Conservation (phyloP, 1,139 yeast species). For the Groenewaldozyma auringiensis region DNA sequence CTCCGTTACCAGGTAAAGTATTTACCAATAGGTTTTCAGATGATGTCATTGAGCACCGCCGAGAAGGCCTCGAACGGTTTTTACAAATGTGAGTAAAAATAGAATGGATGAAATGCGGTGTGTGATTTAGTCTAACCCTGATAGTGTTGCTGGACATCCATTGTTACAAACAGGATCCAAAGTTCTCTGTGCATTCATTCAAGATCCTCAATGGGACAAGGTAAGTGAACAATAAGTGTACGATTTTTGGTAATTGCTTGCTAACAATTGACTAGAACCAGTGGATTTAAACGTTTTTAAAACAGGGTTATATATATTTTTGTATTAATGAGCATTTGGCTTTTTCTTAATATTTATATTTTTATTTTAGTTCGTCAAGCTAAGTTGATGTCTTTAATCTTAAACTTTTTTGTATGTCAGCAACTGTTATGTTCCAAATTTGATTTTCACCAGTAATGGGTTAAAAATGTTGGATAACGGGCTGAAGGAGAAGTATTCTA, state of each 20-base stretch:
- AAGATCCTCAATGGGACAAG: constrained; percentile 77
- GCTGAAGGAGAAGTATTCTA: neutral
- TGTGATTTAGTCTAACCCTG: neutral
- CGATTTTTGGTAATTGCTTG: neutral
- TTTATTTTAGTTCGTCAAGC: too few species aligned
- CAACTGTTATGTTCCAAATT: too few species aligned
- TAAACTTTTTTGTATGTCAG: too few species aligned
- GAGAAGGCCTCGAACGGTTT: constrained; percentile 79
- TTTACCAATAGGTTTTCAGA: constrained; percentile 69
- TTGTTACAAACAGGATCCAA: constrained; percentile 84
- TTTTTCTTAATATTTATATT: too few species aligned
- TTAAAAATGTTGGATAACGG: too few species aligned
- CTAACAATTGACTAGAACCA: constrained; percentile 22
- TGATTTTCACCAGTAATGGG: too few species aligned
- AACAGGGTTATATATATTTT: too few species aligned
- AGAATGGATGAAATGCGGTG: neutral
- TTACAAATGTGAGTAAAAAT: constrained; percentile 41
- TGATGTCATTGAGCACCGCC: constrained; percentile 73
- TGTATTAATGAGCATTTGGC: too few species aligned
- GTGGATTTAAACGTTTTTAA: constrained; percentile 20
- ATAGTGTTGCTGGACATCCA: constrained; percentile 87
- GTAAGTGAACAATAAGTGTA: too few species aligned
- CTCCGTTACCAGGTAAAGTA: constrained; percentile 82
- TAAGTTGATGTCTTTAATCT: too few species aligned
- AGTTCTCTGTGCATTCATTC: constrained; percentile 75